Percentiles rank a stretch among this genome's conserved stretches.
These are phyloP conservation scores for Carex sylvatica DNA, from an alignment of 202 grass and related monocot species.

Conservation along the genomic window DNA sequence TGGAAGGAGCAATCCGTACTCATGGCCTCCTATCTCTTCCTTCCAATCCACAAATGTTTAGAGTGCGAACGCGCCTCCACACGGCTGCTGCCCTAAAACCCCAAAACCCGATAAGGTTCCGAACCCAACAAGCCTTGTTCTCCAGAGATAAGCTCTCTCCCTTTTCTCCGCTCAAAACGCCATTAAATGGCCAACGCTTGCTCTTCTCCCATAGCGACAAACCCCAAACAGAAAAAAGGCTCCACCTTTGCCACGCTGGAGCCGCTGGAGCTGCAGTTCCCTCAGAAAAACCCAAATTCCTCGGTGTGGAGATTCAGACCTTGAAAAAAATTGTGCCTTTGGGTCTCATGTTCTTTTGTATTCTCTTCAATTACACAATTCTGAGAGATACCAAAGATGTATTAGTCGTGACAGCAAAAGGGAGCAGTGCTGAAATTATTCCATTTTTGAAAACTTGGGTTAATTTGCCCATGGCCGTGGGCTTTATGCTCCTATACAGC, in stretches of 20 bases:
- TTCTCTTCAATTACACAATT: constrained; percentile 98
- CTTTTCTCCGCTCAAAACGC: constrained; percentile 12
- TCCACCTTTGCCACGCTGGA: constrained; percentile 22
- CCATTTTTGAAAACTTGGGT: constrained; percentile 99
- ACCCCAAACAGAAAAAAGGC: not conserved
- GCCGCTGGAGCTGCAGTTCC: constrained; percentile 16
- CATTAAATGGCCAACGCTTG: constrained; percentile 7
- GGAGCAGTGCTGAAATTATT: constrained; percentile 97
- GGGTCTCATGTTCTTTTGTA: constrained; percentile 98
- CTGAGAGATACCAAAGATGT: constrained; percentile 95
- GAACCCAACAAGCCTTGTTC: constrained; percentile 14
- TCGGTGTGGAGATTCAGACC: constrained; percentile 60
- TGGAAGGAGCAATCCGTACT: constrained; percentile 36
- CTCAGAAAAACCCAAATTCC: constrained; percentile 40
- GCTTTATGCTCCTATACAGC: constrained; percentile 97
- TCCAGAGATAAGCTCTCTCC: constrained; percentile 5
- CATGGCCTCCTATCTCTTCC: constrained; percentile 31
- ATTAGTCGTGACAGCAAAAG: constrained; percentile 87
- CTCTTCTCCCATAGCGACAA: constrained; percentile 10
- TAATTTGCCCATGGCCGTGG: constrained; percentile 91
- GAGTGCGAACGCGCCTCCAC: constrained; percentile 18
- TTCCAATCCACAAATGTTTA: constrained; percentile 24
- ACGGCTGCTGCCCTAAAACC: constrained; percentile 1
- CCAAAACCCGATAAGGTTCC: constrained; percentile 18
- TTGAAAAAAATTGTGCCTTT: constrained; percentile 93